Conservation (phyloP, 2,329 filamentous ascomycete genomes). For the Blastomyces percursus region DNA sequence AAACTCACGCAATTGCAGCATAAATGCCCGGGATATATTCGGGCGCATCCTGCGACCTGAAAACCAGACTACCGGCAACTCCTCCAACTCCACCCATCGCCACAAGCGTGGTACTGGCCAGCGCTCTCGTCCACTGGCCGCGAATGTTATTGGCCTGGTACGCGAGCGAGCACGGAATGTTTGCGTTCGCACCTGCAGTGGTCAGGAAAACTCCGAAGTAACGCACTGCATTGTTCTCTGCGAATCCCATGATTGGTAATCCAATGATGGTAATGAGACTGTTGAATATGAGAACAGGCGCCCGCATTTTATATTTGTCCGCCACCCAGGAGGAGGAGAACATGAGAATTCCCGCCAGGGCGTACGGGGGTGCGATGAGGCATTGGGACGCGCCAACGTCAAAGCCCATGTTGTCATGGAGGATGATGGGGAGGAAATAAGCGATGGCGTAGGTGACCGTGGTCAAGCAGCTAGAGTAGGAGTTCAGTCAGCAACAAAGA, state of each 20-base stretch:
- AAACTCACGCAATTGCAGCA: constrained; percentile 20
- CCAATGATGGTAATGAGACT: constrained; percentile 56
- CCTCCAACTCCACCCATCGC: constrained; percentile 68
- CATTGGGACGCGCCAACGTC: constrained; percentile 54
- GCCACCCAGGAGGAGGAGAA: constrained; percentile 50
- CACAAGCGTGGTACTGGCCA: constrained; percentile 64
- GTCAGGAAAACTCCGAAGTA: constrained; percentile 67
- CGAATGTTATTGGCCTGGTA: constrained; percentile 84
- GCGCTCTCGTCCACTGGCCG: constrained; percentile 78
- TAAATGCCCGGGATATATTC: constrained; percentile 27
- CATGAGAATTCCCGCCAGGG: constrained; percentile 54
- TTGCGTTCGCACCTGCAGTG: constrained; percentile 66
- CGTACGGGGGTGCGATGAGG: constrained; percentile 59
- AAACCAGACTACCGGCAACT: constrained; percentile 63
- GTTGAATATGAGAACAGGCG: constrained; percentile 56
- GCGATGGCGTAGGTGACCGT: constrained; percentile 67
- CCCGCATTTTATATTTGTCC: constrained; percentile 56
- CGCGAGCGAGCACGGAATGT: constrained; percentile 61
- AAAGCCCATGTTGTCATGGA: constrained; percentile 53
- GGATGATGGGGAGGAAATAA: constrained; percentile 69
- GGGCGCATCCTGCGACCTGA: constrained; percentile 40
- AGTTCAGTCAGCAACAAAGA: neutral
- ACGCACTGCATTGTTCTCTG: constrained; percentile 43
- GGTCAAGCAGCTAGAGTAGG: constrained; percentile 51
- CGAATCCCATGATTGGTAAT: constrained; percentile 61